Evolutionary conservation across 2,329 filamentous ascomycete species (phyloP).

Genomic region (Epichloe gansuensis): DNA sequence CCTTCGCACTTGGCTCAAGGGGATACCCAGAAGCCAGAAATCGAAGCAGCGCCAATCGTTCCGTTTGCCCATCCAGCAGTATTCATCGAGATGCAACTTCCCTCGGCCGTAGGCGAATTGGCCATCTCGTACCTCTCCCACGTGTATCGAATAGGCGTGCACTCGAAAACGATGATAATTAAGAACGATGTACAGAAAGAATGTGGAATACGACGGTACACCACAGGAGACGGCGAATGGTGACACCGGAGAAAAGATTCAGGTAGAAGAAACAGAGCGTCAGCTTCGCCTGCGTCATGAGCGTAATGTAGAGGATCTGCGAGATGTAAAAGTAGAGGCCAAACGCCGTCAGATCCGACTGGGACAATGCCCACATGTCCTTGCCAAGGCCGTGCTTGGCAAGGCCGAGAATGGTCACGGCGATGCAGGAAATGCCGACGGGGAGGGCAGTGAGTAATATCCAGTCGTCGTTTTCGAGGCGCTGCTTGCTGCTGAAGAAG

Average conservation of each 20-base stretch:
- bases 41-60: conserved; percentile 32
- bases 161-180: conserved; percentile 27
- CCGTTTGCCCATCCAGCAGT: conserved; percentile 34
- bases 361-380: conserved; percentile 33
- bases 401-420: conserved; percentile 18
- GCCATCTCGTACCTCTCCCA: conserved; percentile 32
- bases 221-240: conserved; percentile 26
- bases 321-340: conserved; percentile 26
- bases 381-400: conserved; percentile 27
- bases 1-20: conserved; percentile 26
- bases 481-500: conserved; percentile 20
- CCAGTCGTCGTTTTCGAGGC: conserved; percentile 25
- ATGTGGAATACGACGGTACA: conserved; percentile 10
- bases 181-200: neutral
- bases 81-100: conserved; percentile 34
- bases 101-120: conserved; percentile 19
- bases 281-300: conserved; percentile 31
- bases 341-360: conserved; percentile 27
- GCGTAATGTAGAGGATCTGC: conserved; percentile 28
- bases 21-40: conserved; percentile 33
- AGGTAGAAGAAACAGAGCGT: conserved; percentile 39
- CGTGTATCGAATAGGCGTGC: conserved; percentile 24
- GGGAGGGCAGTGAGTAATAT: conserved; percentile 17
- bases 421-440: conserved; percentile 16
- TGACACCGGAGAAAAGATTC: conserved; percentile 30